Conservation (phyloP, 192 early-diverging fungal species). For the Coemansia sp. region DNA sequence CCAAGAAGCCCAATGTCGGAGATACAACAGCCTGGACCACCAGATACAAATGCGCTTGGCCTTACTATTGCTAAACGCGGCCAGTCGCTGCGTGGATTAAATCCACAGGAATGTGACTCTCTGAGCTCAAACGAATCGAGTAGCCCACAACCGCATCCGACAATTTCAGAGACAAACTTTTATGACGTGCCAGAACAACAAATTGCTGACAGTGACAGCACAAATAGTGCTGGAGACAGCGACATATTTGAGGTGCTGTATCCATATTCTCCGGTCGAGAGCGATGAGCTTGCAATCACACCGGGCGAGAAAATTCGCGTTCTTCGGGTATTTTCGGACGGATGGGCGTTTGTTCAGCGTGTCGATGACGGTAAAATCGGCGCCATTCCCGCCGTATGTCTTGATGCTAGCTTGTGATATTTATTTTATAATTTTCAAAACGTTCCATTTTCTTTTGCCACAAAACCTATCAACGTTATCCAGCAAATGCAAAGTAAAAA, state of each 20-base stretch:
- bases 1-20: not conserved
- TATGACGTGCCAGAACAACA: not conserved
- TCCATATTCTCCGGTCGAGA: conserved; percentile 30
- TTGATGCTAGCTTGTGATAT: conserved; percentile 5
- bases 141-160: not conserved
- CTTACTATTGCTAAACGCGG: conserved; percentile 14
- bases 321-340: conserved; percentile 33
- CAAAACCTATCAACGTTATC: not conserved
- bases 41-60: not conserved
- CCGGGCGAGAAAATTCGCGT: conserved; percentile 35
- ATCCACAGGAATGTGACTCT: not conserved
- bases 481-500: not conserved
- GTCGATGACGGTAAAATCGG: conserved; percentile 19
- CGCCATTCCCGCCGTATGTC: conserved; percentile 38
- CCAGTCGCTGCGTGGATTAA: conserved; percentile 27
- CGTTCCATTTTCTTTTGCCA: not conserved
- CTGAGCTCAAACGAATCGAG: not conserved
- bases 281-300: conserved; percentile 27
- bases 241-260: conserved; percentile 27
- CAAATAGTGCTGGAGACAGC: not conserved
- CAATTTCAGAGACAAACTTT: not conserved
- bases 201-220: not conserved
- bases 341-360: conserved; percentile 36
- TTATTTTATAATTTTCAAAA: conserved; percentile 1
- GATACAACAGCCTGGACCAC: not conserved